Evolutionary conservation across 805 yeast genomes (phyloP).

Genomic region (Saturnispora sanitii): DNA sequence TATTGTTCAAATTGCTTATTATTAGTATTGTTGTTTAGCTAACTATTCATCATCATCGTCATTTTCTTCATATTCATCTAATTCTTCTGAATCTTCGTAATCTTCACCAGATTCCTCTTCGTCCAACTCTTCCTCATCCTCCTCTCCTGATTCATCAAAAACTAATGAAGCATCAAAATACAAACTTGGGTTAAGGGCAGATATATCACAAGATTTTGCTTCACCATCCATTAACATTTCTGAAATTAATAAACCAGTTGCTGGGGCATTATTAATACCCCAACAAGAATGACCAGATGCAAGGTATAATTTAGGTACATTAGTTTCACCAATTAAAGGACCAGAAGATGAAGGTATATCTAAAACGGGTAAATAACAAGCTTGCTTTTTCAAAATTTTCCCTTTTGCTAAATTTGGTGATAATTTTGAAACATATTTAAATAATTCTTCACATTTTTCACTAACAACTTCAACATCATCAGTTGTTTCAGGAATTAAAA

Average conservation of each 20-base stretch:
- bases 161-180: conserved; percentile 65
- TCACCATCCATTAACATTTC: conserved; percentile 81
- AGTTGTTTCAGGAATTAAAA: conserved; percentile 86
- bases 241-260: conserved; percentile 87
- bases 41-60: conserved; percentile 11
- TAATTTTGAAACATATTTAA: conserved; percentile 67
- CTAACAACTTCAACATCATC: conserved; percentile 86
- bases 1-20: no score
- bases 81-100: conserved; percentile 12
- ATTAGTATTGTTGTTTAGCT: no score
- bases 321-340: conserved; percentile 90
- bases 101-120: conserved; percentile 17
- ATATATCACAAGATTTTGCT: conserved; percentile 65
- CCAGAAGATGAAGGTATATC: conserved; percentile 91
- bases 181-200: conserved; percentile 74
- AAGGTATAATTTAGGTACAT: conserved; percentile 63
- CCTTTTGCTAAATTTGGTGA: conserved; percentile 65
- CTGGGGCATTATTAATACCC: conserved; percentile 98
- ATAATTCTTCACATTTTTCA: conserved; percentile 81
- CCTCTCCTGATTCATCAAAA: conserved; percentile 27
- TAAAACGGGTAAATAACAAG: conserved; percentile 89
- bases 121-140: conserved; percentile 18
- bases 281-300: conserved; percentile 97
- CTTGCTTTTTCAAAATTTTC: conserved; percentile 72
- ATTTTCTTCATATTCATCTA: conserved; percentile 12